These are phyloP conservation scores for Yamadazyma akitaensis DNA, from an alignment of 805 yeast genomes.

Conservation along the genomic window DNA sequence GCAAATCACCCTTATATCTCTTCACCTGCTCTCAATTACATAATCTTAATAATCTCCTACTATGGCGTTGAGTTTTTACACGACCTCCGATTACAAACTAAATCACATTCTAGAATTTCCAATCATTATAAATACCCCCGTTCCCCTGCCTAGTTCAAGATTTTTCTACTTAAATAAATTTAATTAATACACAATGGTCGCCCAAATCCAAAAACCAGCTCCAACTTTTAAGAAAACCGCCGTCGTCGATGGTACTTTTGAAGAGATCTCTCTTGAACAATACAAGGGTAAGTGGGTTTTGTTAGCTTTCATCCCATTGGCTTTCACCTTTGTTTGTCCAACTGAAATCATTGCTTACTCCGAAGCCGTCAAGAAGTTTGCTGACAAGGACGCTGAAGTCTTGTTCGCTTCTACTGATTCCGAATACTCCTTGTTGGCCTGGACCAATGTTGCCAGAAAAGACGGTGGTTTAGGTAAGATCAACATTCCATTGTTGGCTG, in stretches of 20 bases:
- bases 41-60: too few relatives aligned
- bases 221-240: constrained; percentile 96
- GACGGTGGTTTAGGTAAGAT: constrained; percentile 98
- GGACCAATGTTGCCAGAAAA: constrained; percentile 95
- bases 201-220: constrained; percentile 91
- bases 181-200: constrained; percentile 57
- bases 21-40: too few relatives aligned
- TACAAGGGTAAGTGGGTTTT: constrained; percentile 98
- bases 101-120: constrained; percentile 11
- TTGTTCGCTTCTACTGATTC: constrained; percentile 98
- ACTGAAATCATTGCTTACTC: constrained; percentile 99
- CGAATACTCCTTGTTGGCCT: constrained; percentile 94
- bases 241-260: constrained; percentile 93
- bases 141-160: background rate
- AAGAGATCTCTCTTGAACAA: constrained; percentile 90
- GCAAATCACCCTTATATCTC: too few relatives aligned
- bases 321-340: constrained; percentile 99
- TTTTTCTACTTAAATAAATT: background rate
- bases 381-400: constrained; percentile 81
- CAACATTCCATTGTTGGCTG: constrained; percentile 92
- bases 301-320: constrained; percentile 96
- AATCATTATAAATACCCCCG: constrained; percentile 7
- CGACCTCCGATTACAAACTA: constrained; percentile 13
- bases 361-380: constrained; percentile 87
- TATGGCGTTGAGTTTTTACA: constrained; percentile 5